Conservation (phyloP, 371 early-diverging fungal genomes). For the Chytridium lagenaria region DNA sequence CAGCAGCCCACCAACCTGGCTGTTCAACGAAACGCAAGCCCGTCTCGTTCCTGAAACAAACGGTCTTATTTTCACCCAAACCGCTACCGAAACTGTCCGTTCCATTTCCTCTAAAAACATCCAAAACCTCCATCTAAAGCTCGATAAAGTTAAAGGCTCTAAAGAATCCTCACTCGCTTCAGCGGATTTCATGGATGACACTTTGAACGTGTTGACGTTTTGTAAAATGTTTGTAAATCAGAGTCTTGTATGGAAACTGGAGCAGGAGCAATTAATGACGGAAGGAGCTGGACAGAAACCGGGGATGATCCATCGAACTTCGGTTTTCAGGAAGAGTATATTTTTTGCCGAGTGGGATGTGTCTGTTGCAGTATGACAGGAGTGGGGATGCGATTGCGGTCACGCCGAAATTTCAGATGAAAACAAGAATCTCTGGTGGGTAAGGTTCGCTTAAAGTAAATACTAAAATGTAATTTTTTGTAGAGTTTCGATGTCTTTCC, state of each 20-base stretch:
- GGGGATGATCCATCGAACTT: no score
- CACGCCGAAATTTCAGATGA: no score
- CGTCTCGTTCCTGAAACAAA: neutral
- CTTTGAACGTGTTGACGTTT: no score
- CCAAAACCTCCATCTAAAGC: neutral
- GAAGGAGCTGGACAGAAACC: neutral
- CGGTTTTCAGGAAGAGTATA: neutral
- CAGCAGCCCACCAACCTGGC: neutral
- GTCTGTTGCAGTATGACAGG: no score
- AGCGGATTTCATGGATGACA: neutral
- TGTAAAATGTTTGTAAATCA: constrained; percentile 18
- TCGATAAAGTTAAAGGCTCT: neutral
- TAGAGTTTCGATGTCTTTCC: constrained; percentile 31
- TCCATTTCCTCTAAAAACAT: neutral
- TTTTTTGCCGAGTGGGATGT: no score
- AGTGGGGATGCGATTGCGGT: no score
- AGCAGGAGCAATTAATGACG: neutral
- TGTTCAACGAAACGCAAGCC: neutral
- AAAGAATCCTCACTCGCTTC: neutral
- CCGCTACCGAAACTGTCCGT: neutral
- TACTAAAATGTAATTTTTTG: no score
- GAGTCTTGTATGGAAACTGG: constrained; percentile 15
- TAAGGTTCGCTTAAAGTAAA: no score
- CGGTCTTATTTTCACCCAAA: neutral
- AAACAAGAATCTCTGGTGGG: no score